phyloP scores from a whole-genome alignment of 345 rosid genomes.

The Corymbia maculata region DNA sequence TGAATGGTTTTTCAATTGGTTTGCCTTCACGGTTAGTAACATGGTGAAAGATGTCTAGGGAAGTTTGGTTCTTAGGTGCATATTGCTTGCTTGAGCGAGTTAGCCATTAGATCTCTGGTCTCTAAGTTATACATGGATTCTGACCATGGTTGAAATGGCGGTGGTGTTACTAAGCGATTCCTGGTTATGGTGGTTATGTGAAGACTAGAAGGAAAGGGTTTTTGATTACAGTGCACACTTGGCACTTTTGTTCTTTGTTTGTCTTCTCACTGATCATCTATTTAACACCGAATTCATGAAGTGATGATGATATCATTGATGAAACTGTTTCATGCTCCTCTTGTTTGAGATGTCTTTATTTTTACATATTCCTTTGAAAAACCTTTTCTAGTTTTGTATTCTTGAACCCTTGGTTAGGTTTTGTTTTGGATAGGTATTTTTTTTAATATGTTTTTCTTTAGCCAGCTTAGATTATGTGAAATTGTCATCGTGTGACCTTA shows the following conservation, averaged over 20 bases:
- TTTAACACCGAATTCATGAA: not conserved
- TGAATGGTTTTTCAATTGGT: not conserved
- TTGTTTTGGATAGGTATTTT: not conserved
- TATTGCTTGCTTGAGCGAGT: not conserved
- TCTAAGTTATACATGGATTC: not conserved
- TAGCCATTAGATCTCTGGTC: not conserved
- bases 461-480: too few relatives aligned
- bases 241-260: not conserved
- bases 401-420: not conserved
- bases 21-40: not conserved
- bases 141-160: not conserved
- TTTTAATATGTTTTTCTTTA: too few relatives aligned
- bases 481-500: too few relatives aligned
- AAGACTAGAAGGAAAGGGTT: not conserved
- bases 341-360: not conserved
- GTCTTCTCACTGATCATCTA: not conserved
- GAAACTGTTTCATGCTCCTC: not conserved
- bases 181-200: not conserved
- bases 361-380: not conserved
- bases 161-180: not conserved
- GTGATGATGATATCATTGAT: not conserved
- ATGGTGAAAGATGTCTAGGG: not conserved
- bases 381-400: not conserved
- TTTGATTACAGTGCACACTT: not conserved
- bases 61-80: not conserved